Evolutionary conservation across 2,329 filamentous ascomycete species (phyloP).

Genomic region (Alternaria sp.): DNA sequence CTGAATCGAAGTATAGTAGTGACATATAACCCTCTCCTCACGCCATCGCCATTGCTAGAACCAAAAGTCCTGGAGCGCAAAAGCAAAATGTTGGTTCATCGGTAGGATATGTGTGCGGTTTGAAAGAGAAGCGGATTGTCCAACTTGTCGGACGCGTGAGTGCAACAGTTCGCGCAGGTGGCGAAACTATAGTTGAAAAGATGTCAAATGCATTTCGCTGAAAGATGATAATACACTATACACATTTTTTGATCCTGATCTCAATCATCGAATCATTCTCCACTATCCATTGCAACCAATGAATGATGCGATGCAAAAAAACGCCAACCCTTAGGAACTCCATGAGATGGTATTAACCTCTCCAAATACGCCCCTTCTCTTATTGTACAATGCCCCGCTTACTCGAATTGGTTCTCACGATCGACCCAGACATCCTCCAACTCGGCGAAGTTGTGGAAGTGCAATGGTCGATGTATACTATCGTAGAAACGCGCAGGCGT

Average conservation of each 20-base stretch:
- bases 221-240: conserved; percentile 35
- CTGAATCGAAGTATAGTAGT: conserved; percentile 11
- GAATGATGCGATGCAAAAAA: conserved; percentile 6
- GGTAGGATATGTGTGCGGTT: neutral
- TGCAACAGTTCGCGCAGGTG: neutral
- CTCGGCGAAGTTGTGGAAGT: conserved; percentile 98
- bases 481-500: conserved; percentile 89
- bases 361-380: conserved; percentile 2
- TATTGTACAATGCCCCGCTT: conserved; percentile 10
- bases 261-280: conserved; percentile 9
- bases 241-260: conserved; percentile 24
- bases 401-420: conserved; percentile 90
- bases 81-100: conserved; percentile 10
- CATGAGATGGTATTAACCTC: conserved; percentile 2
- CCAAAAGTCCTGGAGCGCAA: conserved; percentile 27
- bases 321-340: conserved; percentile 29
- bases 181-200: neutral
- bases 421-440: conserved; percentile 97
- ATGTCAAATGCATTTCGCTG: conserved; percentile 9
- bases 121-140: neutral
- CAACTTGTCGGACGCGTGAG: neutral
- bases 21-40: conserved; percentile 30
- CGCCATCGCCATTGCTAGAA: conserved; percentile 30
- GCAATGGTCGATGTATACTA: conserved; percentile 87
- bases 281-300: conserved; percentile 12